Base-by-base conservation (phyloP, 2,329 filamentous ascomycete genomes). In the Colletotrichum echinochloae region DNA sequence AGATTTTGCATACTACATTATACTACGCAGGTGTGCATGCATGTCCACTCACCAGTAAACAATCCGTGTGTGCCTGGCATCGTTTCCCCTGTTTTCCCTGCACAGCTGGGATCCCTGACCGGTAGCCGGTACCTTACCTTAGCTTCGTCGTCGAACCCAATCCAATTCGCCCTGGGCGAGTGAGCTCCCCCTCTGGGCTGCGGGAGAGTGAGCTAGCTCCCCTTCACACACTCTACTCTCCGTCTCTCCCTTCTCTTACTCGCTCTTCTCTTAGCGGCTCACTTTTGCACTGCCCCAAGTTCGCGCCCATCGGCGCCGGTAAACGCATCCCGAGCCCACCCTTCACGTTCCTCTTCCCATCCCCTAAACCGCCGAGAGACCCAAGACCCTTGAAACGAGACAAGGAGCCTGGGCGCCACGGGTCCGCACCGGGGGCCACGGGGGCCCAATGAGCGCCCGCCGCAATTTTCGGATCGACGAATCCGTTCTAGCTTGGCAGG, bases 301-400 rank as follows among this genome's bases (percentile, higher is more conserved):
- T 33, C 9, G 20, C 28, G 30, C 28, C 48, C 48, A 51, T 18
- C 18, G 9, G 1, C 3, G 16, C 6, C 48, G 48, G 26, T 51
- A n/a, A 20, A 51, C 14, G 48, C 26, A 20, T 23, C 48, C 7
- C 6, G 48, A 30, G 23, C 48, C 48, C 16, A 26, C 26, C 26
- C 14, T 49, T 7, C 12, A 49, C 23, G 14, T 49, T 7, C n/a
- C 23, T 8, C 5, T 8, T 12, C 49, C 49, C 18, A 3, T 3
- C n/a, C 46, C 46, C 23, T 23, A 54, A 54, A 54, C 30, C 51
- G 51, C 51, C 51, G 18, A 54, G 49, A 52, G 12, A 52, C 2
- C 49, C 28, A 52, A 52, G 51, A 54, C 51, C 51, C 51, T 54
- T 54, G 51, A 54, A 54, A 54, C 51, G 18, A 54, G 51, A 54